These are phyloP conservation scores for Aureobasidium sp. DNA, from an alignment of 2,329 filamentous ascomycete species.

Conservation along the genomic window DNA sequence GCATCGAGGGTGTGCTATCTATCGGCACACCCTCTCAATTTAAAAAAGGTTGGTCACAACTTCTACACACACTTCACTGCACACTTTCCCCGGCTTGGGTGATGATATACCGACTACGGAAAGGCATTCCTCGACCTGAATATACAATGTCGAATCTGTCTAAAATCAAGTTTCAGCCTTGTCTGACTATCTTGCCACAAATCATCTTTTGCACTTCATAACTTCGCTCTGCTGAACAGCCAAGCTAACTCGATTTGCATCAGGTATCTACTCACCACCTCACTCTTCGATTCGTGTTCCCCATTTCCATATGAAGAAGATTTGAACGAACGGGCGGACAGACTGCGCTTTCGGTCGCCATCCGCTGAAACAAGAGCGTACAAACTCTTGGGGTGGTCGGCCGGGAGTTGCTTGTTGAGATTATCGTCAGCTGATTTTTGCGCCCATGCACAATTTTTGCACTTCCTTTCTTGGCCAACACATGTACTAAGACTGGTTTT, in stretches of 20 bases:
- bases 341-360: conserved; percentile 46
- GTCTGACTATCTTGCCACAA: conserved; percentile 40
- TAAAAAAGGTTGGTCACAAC: conserved; percentile 11
- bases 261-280: conserved; percentile 11
- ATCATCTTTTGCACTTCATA: neutral
- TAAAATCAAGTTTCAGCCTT: conserved; percentile 57
- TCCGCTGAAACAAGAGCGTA: conserved; percentile 49
- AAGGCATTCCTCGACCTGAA: conserved; percentile 61
- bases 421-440: conserved; percentile 52
- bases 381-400: conserved; percentile 51
- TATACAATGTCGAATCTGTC: conserved; percentile 54
- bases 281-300: neutral
- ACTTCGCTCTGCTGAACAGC: conserved; percentile 1
- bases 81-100: conserved; percentile 22
- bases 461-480: neutral
- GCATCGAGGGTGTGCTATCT: neutral
- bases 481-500: conserved; percentile 15
- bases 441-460: conserved; percentile 8
- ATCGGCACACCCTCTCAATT: neutral
- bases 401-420: conserved; percentile 57
- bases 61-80: neutral
- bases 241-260: conserved; percentile 11
- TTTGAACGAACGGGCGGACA: conserved; percentile 64
- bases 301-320: conserved; percentile 44
- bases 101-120: conserved; percentile 52